phyloP scores from a whole-genome alignment of 306 rosid species.

The Vicia villosa region DNA sequence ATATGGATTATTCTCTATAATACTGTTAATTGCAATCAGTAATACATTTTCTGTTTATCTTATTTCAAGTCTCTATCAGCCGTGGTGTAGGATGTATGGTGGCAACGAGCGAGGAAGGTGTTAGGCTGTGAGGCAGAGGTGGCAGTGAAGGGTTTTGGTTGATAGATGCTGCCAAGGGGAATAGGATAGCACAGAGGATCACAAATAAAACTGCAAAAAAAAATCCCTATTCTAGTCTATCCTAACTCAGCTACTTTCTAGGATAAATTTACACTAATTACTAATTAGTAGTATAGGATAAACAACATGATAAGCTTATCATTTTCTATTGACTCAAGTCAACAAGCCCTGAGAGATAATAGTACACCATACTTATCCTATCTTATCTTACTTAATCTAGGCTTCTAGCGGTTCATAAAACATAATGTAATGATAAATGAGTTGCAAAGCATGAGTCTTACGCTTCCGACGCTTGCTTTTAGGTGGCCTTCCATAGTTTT shows the following conservation, averaged over 20 bases:
- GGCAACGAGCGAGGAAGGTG: too few species aligned
- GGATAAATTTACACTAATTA: not conserved
- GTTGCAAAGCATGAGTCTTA: constrained; percentile 44
- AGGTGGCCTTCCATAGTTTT: constrained; percentile 42
- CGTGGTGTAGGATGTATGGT: not conserved
- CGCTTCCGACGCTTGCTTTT: constrained; percentile 69
- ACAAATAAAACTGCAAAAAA: too few species aligned
- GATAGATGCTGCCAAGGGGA: too few species aligned
- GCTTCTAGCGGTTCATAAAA: constrained; percentile 8
- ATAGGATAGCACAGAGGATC: too few species aligned
- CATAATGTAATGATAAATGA: constrained; percentile 12
- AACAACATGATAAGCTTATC: not conserved
- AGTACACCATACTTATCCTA: not conserved
- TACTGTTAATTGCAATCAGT: too few species aligned
- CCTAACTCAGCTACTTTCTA: not conserved
- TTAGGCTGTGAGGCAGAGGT: too few species aligned
- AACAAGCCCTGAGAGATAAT: not conserved
- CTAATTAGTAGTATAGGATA: not conserved
- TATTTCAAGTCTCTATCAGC: too few species aligned
- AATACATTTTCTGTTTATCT: too few species aligned
- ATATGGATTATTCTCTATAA: too few species aligned
- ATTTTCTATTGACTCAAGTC: not conserved
- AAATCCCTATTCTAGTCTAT: not conserved
- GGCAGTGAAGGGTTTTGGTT: too few species aligned
- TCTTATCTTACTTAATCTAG: not conserved